Evolutionary conservation across 2,329 filamentous ascomycete species (phyloP), one percentile per base, ranked within the genome.

Genomic region (Sporothrix brunneoviolacea): DNA sequence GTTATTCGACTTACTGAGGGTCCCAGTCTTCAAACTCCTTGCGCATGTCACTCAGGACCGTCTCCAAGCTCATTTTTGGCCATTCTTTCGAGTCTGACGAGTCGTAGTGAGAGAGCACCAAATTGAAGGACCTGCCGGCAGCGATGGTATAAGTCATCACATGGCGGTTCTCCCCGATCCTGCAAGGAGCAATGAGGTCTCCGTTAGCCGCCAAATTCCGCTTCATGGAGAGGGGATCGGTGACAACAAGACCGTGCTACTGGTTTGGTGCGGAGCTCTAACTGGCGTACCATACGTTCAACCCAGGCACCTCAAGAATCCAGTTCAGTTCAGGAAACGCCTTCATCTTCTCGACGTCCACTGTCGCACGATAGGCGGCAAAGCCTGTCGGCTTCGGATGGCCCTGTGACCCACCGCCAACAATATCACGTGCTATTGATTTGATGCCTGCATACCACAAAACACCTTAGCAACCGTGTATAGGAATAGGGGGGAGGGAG

Each of bases 91-190:
- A 62, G 28, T 70, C 64, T 0, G 59, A 59, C 6, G 58, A 43
- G 53, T 73, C 71, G 8, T 60, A 60, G 54, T 73, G 70, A 6
- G 68, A 71, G 0, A 74, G 58, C 0, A 73, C 71, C 66, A 74
- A 68, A 54, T 73, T 73, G 59, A 73, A 73, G 0, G 67, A 62
- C 39, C 68, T 64, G 2, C 69, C 69, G 1, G 59, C 61, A 1
- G 68, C 62, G 9, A 75, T 75, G 4, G 61, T 62, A 53, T 72
- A 72, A 0, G 70, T 68, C 69, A 75, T 74, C 12, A 71, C 69
- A 51, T 74, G 71, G 1, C 68, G 56, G 16, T 65, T 58, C 19
- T 68, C 60, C 4, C 70, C 70, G 32, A 73, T 65, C 69, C 68
- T 69, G 41, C 21, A 4, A 10, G 16, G 4, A 30, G 30, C 8